A percentile compares a stretch with the other conserved stretches of the same genome.
These are phyloP conservation scores for Arthrobotrys pseudoclavata DNA, from an alignment of 2,329 filamentous ascomycete genomes.

Conservation along the genomic window DNA sequence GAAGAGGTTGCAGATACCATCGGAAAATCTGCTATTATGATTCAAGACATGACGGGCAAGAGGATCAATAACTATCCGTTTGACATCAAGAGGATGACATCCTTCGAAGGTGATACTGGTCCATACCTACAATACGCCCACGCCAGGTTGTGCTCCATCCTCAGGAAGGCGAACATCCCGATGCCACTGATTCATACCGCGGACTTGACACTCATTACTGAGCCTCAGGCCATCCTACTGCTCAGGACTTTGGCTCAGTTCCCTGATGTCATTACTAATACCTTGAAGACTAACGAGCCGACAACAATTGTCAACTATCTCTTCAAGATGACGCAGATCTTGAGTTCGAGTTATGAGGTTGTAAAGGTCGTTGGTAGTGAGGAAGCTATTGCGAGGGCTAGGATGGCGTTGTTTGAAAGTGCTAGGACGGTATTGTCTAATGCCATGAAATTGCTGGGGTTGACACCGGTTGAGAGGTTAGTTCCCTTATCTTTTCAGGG, in stretches of 20 bases:
- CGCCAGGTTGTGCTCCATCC: constrained; percentile 76
- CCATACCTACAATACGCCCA: constrained; percentile 88
- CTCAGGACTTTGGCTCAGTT: constrained; percentile 83
- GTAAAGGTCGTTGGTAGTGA: constrained; percentile 81
- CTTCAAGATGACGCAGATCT: constrained; percentile 86
- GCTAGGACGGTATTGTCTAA: constrained; percentile 82
- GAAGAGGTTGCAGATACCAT: constrained; percentile 85
- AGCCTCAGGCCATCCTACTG: constrained; percentile 79
- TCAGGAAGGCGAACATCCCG: constrained; percentile 71
- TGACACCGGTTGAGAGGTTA: constrained; percentile 77
- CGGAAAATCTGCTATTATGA: constrained; percentile 95
- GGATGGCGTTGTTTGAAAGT: constrained; percentile 82
- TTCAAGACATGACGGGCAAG: constrained; percentile 98
- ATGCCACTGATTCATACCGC: constrained; percentile 74
- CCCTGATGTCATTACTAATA: constrained; percentile 87
- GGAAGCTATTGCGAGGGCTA: constrained; percentile 79
- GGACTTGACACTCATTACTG: constrained; percentile 77
- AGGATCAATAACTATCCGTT: constrained; percentile 77
- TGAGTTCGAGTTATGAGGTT: constrained; percentile 85
- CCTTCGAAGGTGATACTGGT: constrained; percentile 86
- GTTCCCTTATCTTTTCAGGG: background rate
- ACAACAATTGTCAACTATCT: constrained; percentile 78
- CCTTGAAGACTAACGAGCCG: constrained; percentile 84
- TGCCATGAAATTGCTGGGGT: constrained; percentile 83
- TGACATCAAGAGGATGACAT: constrained; percentile 84